phyloP scores from a whole-genome alignment of 2,329 filamentous ascomycete species.

The Teratosphaeria zuluensis region DNA sequence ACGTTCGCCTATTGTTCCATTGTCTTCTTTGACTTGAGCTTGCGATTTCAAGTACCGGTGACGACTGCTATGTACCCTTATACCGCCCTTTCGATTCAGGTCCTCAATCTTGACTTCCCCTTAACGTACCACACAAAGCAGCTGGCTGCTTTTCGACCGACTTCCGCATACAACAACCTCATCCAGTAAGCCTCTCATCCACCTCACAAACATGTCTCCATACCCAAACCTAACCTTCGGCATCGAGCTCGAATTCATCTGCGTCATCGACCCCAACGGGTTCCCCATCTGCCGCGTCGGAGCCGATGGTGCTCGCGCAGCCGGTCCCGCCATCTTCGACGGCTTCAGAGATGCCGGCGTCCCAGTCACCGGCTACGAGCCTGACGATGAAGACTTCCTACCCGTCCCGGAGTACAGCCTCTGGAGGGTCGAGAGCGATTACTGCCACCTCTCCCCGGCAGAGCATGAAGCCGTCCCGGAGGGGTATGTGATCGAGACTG shows the following conservation, averaged over 20 bases:
- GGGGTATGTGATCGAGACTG: neutral
- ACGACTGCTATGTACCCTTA: neutral
- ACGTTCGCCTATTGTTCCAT: neutral
- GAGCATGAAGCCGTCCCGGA: neutral
- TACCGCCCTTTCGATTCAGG: neutral
- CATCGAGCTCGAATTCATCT: slow-evolving; percentile 14
- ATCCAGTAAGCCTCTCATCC: neutral
- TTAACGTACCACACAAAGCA: neutral
- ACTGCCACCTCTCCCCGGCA: slow-evolving; percentile 1
- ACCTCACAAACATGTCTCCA: neutral
- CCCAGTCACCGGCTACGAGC: neutral
- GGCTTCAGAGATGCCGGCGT: neutral
- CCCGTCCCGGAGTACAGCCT: neutral
- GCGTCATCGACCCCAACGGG: slow-evolving; percentile 1
- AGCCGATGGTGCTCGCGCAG: neutral
- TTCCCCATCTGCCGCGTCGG: slow-evolving; percentile 3
- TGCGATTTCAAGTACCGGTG: neutral
- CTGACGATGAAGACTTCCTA: neutral
- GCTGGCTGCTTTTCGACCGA: neutral
- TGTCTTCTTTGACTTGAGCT: neutral
- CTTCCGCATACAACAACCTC: neutral
- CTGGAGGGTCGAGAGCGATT: neutral
- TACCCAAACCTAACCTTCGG: slow-evolving; percentile 13
- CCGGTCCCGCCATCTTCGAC: slow-evolving; percentile 2
- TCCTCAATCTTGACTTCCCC: neutral